Evolutionary conservation across 306 rosid species (phyloP).

Genomic region (Prosopis cineraria): DNA sequence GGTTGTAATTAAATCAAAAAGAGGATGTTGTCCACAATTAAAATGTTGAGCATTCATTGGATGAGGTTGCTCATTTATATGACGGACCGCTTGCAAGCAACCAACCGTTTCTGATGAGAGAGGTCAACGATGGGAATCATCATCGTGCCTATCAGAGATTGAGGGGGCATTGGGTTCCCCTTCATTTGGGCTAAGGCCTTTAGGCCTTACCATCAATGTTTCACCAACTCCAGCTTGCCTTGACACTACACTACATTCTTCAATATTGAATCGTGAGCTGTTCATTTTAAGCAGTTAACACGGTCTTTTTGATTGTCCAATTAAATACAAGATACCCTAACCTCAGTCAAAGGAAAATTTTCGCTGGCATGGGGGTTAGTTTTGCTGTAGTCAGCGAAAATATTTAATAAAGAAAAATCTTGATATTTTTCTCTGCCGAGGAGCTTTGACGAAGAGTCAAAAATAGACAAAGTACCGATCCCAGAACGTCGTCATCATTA

Average conservation of each 20-base stretch:
- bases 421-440: background rate
- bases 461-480: conserved; percentile 18
- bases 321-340: background rate
- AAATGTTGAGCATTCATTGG: background rate
- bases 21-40: background rate
- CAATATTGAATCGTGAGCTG: background rate
- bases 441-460: conserved; percentile 43
- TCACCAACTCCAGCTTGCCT: background rate
- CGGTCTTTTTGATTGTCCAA: conserved; percentile 3
- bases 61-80: background rate
- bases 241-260: too few relatives aligned
- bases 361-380: background rate
- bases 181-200: too few relatives aligned
- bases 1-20: background rate
- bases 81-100: background rate
- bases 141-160: conserved; percentile 21
- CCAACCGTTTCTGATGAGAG: conserved; percentile 1
- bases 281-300: background rate
- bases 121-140: conserved; percentile 28
- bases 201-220: conserved; percentile 9
- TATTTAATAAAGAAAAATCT: background rate
- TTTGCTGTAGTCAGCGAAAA: conserved; percentile 30
- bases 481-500: conserved; percentile 13
- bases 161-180: conserved; percentile 9
- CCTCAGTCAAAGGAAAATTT: conserved; percentile 8